Percentiles rank a stretch among this genome's conserved stretches.
Conservation (phyloP, 139 green algal genomes). For the Deuterostichococcus epilithicus region DNA sequence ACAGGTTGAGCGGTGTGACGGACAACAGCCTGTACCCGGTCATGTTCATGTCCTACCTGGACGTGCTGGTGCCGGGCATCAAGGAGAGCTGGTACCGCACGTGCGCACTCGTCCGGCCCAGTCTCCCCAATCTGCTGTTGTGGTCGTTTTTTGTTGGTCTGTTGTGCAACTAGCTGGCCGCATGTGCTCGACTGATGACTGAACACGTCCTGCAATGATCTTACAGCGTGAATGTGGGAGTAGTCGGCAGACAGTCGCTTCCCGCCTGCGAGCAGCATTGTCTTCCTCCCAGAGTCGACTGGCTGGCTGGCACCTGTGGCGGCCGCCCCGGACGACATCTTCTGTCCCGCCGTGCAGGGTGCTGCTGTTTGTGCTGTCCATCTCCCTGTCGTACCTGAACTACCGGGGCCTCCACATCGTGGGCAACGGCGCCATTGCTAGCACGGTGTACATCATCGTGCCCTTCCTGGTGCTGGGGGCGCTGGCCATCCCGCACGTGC, state of each 20-base stretch:
- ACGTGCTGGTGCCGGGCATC: constrained; percentile 60
- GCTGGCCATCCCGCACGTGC: constrained; percentile 53
- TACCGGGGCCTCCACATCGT: constrained; percentile 89
- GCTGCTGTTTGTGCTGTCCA: constrained; percentile 48
- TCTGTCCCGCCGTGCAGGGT: background rate
- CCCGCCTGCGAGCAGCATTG: no score
- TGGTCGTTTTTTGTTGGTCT: no score
- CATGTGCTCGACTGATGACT: no score
- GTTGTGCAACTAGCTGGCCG: no score
- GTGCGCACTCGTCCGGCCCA: constrained; percentile 24
- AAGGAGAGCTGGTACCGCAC: constrained; percentile 15
- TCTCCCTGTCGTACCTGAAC: constrained; percentile 80
- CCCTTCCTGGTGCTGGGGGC: constrained; percentile 81
- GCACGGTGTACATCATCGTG: constrained; percentile 73
- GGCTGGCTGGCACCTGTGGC: background rate
- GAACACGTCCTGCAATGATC: no score
- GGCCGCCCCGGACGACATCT: background rate
- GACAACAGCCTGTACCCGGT: constrained; percentile 97
- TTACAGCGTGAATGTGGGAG: no score
- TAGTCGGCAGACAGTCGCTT: no score
- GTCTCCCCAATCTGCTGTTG: no score
- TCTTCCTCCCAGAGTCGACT: no score
- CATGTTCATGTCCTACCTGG: constrained; percentile 89
- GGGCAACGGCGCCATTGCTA: constrained; percentile 66
- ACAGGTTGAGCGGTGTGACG: constrained; percentile 78